Evolutionary conservation across 106 monocot species (phyloP).

Genomic region (Xerophyta viscosa): DNA sequence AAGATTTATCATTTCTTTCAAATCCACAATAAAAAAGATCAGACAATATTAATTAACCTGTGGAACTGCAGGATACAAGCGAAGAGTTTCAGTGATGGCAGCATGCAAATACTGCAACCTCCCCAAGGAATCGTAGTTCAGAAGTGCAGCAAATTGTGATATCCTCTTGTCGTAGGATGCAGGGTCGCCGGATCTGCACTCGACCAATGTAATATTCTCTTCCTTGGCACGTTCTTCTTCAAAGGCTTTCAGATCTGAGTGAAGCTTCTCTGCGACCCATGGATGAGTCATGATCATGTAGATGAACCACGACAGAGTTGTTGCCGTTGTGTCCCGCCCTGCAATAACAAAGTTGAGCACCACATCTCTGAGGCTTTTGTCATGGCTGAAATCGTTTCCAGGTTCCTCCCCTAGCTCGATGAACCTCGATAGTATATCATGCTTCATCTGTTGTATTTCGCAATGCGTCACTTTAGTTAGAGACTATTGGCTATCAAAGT

Average conservation of each 20-base stretch:
- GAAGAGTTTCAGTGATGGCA: conserved; percentile 70
- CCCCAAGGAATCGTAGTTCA: conserved; percentile 64
- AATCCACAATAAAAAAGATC: too few relatives aligned
- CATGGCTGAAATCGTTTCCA: conserved; percentile 43
- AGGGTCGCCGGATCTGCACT: conserved; percentile 12
- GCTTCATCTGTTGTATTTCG: conserved; percentile 37
- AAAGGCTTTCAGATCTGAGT: conserved; percentile 47
- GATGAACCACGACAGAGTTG: conserved; percentile 81
- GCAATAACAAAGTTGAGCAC: conserved; percentile 90
- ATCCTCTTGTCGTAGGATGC: conserved; percentile 35
- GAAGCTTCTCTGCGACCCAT: conserved; percentile 44
- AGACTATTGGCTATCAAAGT: too few relatives aligned
- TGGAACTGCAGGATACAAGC: conserved; percentile 83
- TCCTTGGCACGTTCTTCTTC: conserved; percentile 48
- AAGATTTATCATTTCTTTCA: too few relatives aligned
- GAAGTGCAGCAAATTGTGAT: conserved; percentile 42
- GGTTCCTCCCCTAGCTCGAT: conserved; percentile 68
- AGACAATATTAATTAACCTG: conserved; percentile 37
- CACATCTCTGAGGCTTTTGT: conserved; percentile 78
- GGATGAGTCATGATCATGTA: conserved; percentile 71
- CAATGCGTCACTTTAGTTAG: background rate
- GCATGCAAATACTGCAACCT: conserved; percentile 65
- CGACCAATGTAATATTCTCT: conserved; percentile 18
- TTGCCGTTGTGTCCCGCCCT: conserved; percentile 78
- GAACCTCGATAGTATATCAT: conserved; percentile 92